Percentiles rank a stretch among this genome's conserved stretches.
phyloP scores from a whole-genome alignment of 169 alveolate genomes.

The Cryptosporidium felis region DNA sequence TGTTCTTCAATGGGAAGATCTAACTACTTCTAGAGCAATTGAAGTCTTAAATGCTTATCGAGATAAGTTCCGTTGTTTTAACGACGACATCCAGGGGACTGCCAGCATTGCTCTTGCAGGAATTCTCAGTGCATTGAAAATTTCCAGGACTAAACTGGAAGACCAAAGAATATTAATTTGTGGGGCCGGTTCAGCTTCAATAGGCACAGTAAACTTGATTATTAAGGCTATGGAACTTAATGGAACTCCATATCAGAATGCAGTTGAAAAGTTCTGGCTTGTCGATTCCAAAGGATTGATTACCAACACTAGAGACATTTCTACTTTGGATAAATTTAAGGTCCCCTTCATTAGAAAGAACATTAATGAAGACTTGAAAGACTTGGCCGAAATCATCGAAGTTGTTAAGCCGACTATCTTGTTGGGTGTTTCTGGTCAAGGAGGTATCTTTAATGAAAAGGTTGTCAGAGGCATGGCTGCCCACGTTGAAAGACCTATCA shows the following conservation, averaged over 20 bases:
- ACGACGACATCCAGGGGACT: conserved; percentile 81
- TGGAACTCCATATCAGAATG: conserved; percentile 33
- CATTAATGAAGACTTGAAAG: conserved; percentile 36
- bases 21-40: conserved; percentile 73
- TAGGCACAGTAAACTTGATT: conserved; percentile 73
- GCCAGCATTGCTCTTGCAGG: conserved; percentile 79
- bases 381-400: conserved; percentile 54
- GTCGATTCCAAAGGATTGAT: conserved; percentile 77
- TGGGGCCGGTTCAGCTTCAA: conserved; percentile 80
- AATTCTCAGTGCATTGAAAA: conserved; percentile 55
- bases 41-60: conserved; percentile 68
- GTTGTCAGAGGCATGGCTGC: conserved; percentile 51
- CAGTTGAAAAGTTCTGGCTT: conserved; percentile 70
- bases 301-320: conserved; percentile 57
- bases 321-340: conserved; percentile 61
- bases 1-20: conserved; percentile 77
- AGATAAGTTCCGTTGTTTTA: conserved; percentile 74
- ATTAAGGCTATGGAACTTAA: conserved; percentile 64
- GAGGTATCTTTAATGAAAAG: conserved; percentile 65
- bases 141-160: conserved; percentile 31
- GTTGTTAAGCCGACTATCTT: conserved; percentile 71
- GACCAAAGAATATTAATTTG: conserved; percentile 75
- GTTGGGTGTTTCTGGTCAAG: conserved; percentile 75
- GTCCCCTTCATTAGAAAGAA: conserved; percentile 62
- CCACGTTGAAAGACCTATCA: conserved; percentile 70